Evolutionary conservation across 495 filamentous ascomycete species (phyloP).

Genomic region (Tuber magnatum): DNA sequence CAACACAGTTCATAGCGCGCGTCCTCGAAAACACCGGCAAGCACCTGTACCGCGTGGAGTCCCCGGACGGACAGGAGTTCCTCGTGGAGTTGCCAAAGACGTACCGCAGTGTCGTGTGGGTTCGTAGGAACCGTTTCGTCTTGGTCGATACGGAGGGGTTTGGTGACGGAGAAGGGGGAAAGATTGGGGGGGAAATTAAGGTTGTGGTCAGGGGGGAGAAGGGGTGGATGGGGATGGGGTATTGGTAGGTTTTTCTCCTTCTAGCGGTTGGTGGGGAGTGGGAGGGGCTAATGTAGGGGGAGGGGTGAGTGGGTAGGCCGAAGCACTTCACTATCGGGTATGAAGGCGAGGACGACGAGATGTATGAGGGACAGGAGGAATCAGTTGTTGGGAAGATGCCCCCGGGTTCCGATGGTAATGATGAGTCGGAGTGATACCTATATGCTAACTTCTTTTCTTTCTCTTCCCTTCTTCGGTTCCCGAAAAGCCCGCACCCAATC

Average conservation of each 20-base stretch:
- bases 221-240: conserved; percentile 79
- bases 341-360: conserved; percentile 8
- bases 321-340: conserved; percentile 27
- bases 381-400: conserved; percentile 36
- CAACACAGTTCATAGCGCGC: conserved; percentile 62
- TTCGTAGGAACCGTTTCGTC: conserved; percentile 79
- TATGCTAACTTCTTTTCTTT: neutral
- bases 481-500: neutral
- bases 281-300: neutral
- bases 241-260: conserved; percentile 58
- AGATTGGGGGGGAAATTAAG: conserved; percentile 81
- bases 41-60: conserved; percentile 68
- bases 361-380: conserved; percentile 28
- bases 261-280: neutral
- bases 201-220: conserved; percentile 90
- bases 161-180: conserved; percentile 56
- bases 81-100: conserved; percentile 70
- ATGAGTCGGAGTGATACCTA: neutral
- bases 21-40: conserved; percentile 79
- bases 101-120: conserved; percentile 87
- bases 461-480: neutral
- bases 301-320: conserved; percentile 21
- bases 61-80: conserved; percentile 48
- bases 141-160: conserved; percentile 63
- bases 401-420: conserved; percentile 35